A percentile compares a stretch with the other conserved stretches of the same genome.
Evolutionary conservation across 441 rosid genomes (phyloP).

Genomic region (Corymbia citriodora): DNA sequence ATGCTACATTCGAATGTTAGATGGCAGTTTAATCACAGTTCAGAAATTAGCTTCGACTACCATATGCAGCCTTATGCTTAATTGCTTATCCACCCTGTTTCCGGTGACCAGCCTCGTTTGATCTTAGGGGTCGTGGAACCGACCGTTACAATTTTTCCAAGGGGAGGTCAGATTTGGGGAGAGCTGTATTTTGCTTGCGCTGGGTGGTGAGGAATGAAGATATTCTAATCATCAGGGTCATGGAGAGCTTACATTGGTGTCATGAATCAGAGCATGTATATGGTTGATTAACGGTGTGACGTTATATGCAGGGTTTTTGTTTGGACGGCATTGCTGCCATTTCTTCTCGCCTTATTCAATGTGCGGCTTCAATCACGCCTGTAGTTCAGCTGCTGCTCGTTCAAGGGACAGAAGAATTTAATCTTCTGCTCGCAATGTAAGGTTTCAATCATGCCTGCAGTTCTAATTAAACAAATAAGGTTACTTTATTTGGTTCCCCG

Average conservation of each 20-base stretch:
- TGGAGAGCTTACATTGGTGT: background rate
- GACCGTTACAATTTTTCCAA: conserved; percentile 60
- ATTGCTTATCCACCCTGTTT: conserved; percentile 50
- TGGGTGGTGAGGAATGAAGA: background rate
- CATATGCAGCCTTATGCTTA: conserved; percentile 55
- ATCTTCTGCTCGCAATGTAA: too few relatives aligned
- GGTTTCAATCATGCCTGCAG: too few relatives aligned
- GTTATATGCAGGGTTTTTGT: conserved; percentile 62
- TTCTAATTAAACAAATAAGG: too few relatives aligned
- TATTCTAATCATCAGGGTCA: too few relatives aligned
- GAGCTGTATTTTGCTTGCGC: background rate
- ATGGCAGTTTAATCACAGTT: conserved; percentile 70
- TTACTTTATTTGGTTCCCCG: too few relatives aligned
- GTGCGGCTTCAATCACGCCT: background rate
- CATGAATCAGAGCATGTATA: background rate
- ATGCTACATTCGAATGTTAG: conserved; percentile 19
- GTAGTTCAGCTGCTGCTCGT: too few relatives aligned
- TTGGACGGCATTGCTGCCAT: conserved; percentile 59
- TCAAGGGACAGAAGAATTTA: too few relatives aligned
- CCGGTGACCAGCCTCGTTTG: conserved; percentile 83
- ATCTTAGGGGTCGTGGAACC: conserved; percentile 90
- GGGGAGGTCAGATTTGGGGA: conserved; percentile 53
- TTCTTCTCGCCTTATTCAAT: conserved; percentile 59
- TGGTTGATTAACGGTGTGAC: background rate
- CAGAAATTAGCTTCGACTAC: conserved; percentile 84